Evolutionary conservation across 371 early-diverging fungal genomes (phyloP).

Genomic region (Mucor lusitanicus): DNA sequence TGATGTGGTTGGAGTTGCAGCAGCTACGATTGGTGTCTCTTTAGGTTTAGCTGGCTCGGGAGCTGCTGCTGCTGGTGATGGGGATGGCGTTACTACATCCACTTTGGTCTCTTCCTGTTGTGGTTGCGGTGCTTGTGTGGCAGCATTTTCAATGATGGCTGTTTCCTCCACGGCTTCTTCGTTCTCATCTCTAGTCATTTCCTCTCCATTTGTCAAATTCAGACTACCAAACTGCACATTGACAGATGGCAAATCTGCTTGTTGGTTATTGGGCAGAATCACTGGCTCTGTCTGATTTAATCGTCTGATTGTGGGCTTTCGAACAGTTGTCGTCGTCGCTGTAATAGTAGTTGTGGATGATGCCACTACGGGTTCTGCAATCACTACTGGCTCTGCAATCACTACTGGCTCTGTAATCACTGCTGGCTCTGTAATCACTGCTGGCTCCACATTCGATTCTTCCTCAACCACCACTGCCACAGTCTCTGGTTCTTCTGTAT

Average conservation of each 20-base stretch:
- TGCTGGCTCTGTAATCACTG: background rate
- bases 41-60: background rate
- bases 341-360: no score
- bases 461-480: background rate
- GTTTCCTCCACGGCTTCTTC: background rate
- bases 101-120: background rate
- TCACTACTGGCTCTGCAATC: background rate
- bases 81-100: background rate
- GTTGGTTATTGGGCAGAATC: conserved; percentile 22
- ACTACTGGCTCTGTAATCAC: background rate
- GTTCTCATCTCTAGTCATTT: background rate
- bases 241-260: conserved; percentile 1
- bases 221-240: conserved; percentile 33
- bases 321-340: background rate
- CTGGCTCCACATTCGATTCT: background rate
- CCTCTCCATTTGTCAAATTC: conserved; percentile 13
- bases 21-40: background rate
- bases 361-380: background rate
- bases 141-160: background rate
- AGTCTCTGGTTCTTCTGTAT: background rate
- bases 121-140: background rate
- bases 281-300: conserved; percentile 27
- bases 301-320: conserved; percentile 15
- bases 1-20: background rate
- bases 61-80: background rate